A percentile compares a stretch with the other conserved stretches of the same genome.
Conservation (phyloP, 2,329 filamentous ascomycete species). For the Zopfia rhizophila region DNA sequence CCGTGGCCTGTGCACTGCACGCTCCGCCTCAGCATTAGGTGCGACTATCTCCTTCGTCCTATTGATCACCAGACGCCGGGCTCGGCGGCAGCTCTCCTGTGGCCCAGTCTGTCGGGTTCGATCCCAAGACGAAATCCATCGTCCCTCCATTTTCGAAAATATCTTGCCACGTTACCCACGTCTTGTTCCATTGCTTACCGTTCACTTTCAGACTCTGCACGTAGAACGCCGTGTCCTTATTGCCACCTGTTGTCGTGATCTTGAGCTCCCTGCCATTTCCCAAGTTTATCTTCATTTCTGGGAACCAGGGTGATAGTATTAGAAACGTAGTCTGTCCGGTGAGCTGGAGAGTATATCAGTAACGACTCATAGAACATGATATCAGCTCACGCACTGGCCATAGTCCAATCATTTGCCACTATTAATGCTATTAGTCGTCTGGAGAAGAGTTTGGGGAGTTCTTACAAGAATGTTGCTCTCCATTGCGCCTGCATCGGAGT, state of each 20-base stretch:
- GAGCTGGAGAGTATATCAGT: slow-evolving; percentile 63
- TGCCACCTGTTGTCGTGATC: slow-evolving; percentile 65
- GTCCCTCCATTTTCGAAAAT: slow-evolving; percentile 71
- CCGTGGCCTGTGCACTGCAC: too few species aligned
- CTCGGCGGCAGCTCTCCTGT: slow-evolving; percentile 70
- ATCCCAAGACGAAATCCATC: slow-evolving; percentile 72
- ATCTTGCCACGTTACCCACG: slow-evolving; percentile 74
- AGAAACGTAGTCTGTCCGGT: slow-evolving; percentile 76
- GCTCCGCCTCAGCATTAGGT: too few species aligned
- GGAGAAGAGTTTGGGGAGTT: slow-evolving; percentile 1
- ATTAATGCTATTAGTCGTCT: not conserved
- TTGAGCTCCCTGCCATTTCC: slow-evolving; percentile 64
- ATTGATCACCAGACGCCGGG: slow-evolving; percentile 55
- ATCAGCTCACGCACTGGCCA: slow-evolving; percentile 24
- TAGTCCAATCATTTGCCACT: slow-evolving; percentile 48
- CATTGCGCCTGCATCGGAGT: slow-evolving; percentile 78
- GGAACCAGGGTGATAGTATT: slow-evolving; percentile 59
- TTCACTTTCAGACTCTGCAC: slow-evolving; percentile 75
- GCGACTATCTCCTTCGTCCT: slow-evolving; percentile 5
- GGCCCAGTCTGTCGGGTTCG: slow-evolving; percentile 64
- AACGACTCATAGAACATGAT: not conserved
- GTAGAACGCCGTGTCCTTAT: slow-evolving; percentile 61
- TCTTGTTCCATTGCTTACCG: slow-evolving; percentile 68
- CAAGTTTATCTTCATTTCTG: slow-evolving; percentile 67
- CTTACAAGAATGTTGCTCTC: slow-evolving; percentile 68